These are phyloP conservation scores for Sporopachydermia cereana DNA, from an alignment of 1,139 yeast species.

Conservation along the genomic window DNA sequence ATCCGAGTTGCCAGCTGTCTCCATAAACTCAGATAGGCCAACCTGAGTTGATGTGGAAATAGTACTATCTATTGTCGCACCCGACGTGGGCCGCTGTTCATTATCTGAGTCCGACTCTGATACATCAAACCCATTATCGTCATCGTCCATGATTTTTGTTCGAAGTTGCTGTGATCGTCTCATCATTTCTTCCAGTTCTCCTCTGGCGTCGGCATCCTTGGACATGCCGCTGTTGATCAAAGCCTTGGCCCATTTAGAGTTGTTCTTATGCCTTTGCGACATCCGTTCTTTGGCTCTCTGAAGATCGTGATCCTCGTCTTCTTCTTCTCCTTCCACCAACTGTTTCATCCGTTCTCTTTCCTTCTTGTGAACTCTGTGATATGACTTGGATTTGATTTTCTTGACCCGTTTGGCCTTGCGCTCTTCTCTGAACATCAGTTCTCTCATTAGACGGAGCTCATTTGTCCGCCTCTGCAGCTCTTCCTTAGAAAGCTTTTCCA, in stretches of 20 bases:
- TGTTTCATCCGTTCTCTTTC: slow-evolving; percentile 63
- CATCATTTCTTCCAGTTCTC: slow-evolving; percentile 89
- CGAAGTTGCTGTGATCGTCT: slow-evolving; percentile 74
- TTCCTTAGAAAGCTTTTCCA: slow-evolving; percentile 71
- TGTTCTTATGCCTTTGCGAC: slow-evolving; percentile 81
- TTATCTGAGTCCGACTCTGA: slow-evolving; percentile 40
- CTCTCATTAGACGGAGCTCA: slow-evolving; percentile 86
- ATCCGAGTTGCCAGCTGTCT: slow-evolving; percentile 28
- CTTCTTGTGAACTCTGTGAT: slow-evolving; percentile 76
- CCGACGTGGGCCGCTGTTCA: slow-evolving; percentile 32
- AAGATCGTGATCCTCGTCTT: slow-evolving; percentile 32
- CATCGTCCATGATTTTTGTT: slow-evolving; percentile 60
- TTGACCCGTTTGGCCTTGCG: slow-evolving; percentile 80
- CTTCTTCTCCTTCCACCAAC: slow-evolving; percentile 54
- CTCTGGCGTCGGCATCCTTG: slow-evolving; percentile 73
- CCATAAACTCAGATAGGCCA: slow-evolving; percentile 30
- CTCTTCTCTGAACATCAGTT: slow-evolving; percentile 92
- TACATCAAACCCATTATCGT: slow-evolving; percentile 35
- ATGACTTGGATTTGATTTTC: slow-evolving; percentile 87
- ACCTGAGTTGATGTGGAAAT: slow-evolving; percentile 31
- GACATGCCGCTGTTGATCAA: slow-evolving; percentile 86
- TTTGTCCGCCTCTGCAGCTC: slow-evolving; percentile 69
- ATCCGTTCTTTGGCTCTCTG: slow-evolving; percentile 85
- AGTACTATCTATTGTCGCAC: slow-evolving; percentile 42
- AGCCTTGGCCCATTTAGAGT: slow-evolving; percentile 82